These are phyloP conservation scores for Pythium phragmiticola DNA, from an alignment of 352 stramenopile species.

Conservation along the genomic window DNA sequence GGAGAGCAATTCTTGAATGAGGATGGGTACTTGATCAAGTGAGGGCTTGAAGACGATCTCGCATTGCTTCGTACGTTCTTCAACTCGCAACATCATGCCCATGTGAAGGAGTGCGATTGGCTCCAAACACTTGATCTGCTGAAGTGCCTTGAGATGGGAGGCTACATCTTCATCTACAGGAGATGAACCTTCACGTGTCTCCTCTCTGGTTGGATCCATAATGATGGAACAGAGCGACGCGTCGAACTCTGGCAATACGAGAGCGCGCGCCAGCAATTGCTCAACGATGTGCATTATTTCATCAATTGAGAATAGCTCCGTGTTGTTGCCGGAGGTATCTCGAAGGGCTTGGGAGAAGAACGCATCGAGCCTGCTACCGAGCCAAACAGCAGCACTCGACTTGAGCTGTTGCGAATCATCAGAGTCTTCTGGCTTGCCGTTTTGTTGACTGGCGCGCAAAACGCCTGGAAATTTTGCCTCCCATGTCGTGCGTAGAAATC, in stretches of 20 bases:
- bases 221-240: constrained; percentile 13
- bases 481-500: constrained; percentile 40
- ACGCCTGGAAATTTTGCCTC: constrained; percentile 33
- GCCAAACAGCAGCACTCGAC: constrained; percentile 22
- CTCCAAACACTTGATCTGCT: constrained; percentile 16
- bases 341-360: constrained; percentile 21
- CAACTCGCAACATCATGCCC: constrained; percentile 12
- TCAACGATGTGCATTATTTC: constrained; percentile 24
- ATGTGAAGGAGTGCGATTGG: constrained; percentile 26
- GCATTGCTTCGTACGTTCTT: constrained; percentile 13
- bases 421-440: constrained; percentile 3
- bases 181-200: not conserved
- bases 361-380: constrained; percentile 25
- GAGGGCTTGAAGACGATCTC: constrained; percentile 40
- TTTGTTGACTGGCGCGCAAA: not conserved
- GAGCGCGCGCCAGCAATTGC: constrained; percentile 6
- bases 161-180: not conserved
- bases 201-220: not conserved
- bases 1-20: constrained; percentile 33
- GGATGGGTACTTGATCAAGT: constrained; percentile 27
- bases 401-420: constrained; percentile 1
- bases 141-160: constrained; percentile 4
- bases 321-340: constrained; percentile 7
- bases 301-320: constrained; percentile 14
- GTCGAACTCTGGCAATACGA: constrained; percentile 27